Conservation (phyloP, 129 eudicot species). For the Smallanthus sonchifolius region DNA sequence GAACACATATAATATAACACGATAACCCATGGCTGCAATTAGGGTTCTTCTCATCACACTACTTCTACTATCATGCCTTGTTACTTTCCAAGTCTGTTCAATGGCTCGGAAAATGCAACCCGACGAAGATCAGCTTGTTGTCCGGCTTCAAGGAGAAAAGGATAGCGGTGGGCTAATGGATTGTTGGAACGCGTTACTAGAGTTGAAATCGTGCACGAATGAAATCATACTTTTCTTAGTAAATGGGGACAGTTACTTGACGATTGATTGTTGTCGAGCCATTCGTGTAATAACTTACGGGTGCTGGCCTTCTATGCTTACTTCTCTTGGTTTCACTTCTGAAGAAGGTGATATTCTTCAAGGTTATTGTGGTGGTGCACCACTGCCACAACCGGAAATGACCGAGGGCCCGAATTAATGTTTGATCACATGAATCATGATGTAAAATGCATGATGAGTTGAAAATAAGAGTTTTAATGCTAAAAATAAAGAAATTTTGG, state of each 20-base stretch:
- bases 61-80: conserved; percentile 17
- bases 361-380: conserved; percentile 52
- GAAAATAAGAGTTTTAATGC: neutral
- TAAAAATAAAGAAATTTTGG: conserved; percentile 6
- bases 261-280: conserved; percentile 57
- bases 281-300: conserved; percentile 41
- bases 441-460: neutral
- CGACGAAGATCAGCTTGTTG: neutral
- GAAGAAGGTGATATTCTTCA: conserved; percentile 51
- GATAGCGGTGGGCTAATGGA: conserved; percentile 20
- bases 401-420: conserved; percentile 7
- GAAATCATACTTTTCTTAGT: conserved; percentile 62
- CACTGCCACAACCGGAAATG: conserved; percentile 25
- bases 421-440: no score
- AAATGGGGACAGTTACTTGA: conserved; percentile 66
- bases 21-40: conserved; percentile 19
- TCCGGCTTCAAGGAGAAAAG: conserved; percentile 30
- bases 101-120: conserved; percentile 7
- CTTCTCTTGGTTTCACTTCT: conserved; percentile 52
- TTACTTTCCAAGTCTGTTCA: neutral
- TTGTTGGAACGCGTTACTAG: conserved; percentile 55
- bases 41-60: conserved; percentile 14
- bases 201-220: conserved; percentile 55
- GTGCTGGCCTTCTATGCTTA: conserved; percentile 77
- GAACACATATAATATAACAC: neutral